Evolutionary conservation across 1,284 basidiomycete species (phyloP), one percentile per base, ranked within the genome.

Genomic region (Cutaneotrichosporon daszewskae): DNA sequence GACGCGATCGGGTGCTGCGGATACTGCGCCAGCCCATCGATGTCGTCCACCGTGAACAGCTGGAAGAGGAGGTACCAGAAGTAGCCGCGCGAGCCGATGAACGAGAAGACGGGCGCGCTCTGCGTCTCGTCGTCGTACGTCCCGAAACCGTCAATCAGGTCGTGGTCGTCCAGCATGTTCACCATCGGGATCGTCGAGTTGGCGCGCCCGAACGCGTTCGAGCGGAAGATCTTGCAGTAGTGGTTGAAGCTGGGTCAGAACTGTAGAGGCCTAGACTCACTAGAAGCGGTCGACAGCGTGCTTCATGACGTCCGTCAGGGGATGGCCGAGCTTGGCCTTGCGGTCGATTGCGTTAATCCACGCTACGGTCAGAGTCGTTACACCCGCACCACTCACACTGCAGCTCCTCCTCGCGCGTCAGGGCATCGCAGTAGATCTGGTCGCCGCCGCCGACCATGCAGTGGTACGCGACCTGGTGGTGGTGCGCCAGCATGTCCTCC

Each of bases 51-150:
- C 54, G 87, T 80, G 68, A 94, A 94, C 53, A 87, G 85, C 60
- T 95, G 91, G 75, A 96, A 95, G 0, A 95, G 73, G 16, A 94
- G 74, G 72, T 82, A 96, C 75, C 85, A 66, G 68, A 92, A 92
- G 70, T 90, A 92, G 16, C 84, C 87, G 56, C 86, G 75, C 3
- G 80, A 72, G 16, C 89, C 90, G 44, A 66, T 68, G 41, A 58
- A 59, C 55, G 74, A 77, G 69, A 95, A 91, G 13, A 95, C 78
- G 2, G 87, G 79, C 1, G 87, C 81, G 26, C 57, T 60, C 71
- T 90, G 86, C 26, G 92, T 73, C 40, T 87, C 82, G 44, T 94
- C 86, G 11, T 74, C 73, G 53, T 76, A 76, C 77, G 87, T 78
- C 79, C 90, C 92, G 53, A 90, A 96, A 6, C 91, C 92, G 60